Conservation (phyloP, 345 rosid genomes). For the Acer yangbiense region DNA sequence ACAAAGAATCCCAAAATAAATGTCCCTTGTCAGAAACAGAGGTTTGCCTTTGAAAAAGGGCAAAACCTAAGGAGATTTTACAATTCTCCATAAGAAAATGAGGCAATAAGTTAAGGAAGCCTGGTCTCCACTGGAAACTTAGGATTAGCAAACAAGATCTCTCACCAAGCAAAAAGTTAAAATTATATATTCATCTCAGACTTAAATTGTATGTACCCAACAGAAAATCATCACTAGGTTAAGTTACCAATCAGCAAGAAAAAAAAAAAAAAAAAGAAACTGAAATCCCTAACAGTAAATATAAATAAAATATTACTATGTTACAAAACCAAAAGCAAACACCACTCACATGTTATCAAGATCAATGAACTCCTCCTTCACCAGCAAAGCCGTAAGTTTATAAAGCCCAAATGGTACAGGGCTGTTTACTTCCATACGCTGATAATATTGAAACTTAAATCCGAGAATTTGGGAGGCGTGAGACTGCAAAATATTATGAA, state of each 20-base stretch:
- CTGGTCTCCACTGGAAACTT: too few species aligned
- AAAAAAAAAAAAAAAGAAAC: background rate
- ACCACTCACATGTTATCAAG: slow-evolving; percentile 91
- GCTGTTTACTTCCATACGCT: slow-evolving; percentile 76
- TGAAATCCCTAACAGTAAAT: background rate
- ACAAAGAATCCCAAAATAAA: too few species aligned
- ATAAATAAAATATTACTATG: background rate
- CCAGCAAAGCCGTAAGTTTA: slow-evolving; percentile 89
- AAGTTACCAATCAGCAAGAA: background rate
- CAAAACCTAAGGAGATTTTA: too few species aligned
- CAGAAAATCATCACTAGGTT: background rate
- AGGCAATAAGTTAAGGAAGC: too few species aligned
- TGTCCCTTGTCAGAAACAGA: too few species aligned
- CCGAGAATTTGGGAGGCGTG: slow-evolving; percentile 99
- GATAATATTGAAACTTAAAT: slow-evolving; percentile 96
- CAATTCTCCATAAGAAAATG: too few species aligned
- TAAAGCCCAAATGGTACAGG: slow-evolving; percentile 88
- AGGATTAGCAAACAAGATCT: too few species aligned
- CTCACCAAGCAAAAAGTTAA: too few species aligned
- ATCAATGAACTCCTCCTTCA: slow-evolving; percentile 87
- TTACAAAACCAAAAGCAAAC: slow-evolving; percentile 5
- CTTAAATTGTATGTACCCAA: too few species aligned
- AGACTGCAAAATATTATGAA: slow-evolving; percentile 63
- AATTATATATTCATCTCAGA: too few species aligned
- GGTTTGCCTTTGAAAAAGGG: too few species aligned